Evolutionary conservation across 768 basidiomycete species (phyloP), one percentile per base, ranked within the genome.

Genomic region (Naganishia vaughanmartiniae): DNA sequence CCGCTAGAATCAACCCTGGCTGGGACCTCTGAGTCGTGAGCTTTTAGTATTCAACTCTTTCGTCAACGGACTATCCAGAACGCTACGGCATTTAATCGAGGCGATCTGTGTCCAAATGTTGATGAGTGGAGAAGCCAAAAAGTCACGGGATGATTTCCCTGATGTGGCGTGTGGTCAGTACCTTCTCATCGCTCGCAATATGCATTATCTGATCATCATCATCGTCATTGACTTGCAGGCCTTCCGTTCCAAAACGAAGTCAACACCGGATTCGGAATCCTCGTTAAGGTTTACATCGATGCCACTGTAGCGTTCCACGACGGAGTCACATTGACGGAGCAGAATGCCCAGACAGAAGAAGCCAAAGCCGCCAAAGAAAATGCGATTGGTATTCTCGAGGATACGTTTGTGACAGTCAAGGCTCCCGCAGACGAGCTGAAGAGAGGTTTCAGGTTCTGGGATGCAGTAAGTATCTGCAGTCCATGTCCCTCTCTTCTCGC

Each of bases 1-100:
- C 24, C 42, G 24, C 54, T 78, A 96, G 93, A 72, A 91, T 42
- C 90, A 89, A 80, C 87, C 90, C 74, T 99, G 96, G 96, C 90
- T 89, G 48, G 96, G 95, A 31, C 96, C 96, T 51, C 84, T 99
- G 58, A 97, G 95, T 75, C 90, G 96, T 72, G 95, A 98, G 81
- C 84, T 99, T 71, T 85, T 99, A 60, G 93, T 96, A 72, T 99
- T 98, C 87, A 99, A 99, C 84, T 93, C 93, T 57, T 98, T 98
- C 80, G 89, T 96, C 77, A 89, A 92, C 65, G 90, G 92, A 63
- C 84, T 98, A 72, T 90, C 92, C 69, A 89, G 93, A 70, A 90
- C 93, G 33, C 85, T 98, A 70, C 88, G 96, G 73, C 90, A 90
- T 70, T 84, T 98, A 74, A 83, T 96, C 72, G 96, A 99, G 82